Evolutionary conservation across 257 asterid species (phyloP).

Genomic region (Solanum chmielewskii): DNA sequence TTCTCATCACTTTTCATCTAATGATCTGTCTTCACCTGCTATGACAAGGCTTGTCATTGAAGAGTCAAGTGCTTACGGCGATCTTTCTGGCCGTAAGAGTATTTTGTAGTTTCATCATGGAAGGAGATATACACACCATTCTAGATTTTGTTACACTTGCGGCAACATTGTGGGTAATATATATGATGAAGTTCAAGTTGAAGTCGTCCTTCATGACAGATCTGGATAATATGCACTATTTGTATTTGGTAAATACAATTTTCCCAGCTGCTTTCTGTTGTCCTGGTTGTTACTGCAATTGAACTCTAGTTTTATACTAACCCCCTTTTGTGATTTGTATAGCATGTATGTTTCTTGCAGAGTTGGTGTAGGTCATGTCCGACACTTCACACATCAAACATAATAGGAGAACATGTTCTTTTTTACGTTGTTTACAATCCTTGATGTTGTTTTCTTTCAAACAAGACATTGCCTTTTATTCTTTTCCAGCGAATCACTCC

Average conservation of each 20-base stretch:
- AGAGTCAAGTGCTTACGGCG: conserved; percentile 86
- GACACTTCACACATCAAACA: neutral
- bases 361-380: neutral
- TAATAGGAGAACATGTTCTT: neutral
- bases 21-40: neutral
- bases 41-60: conserved; percentile 66
- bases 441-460: neutral
- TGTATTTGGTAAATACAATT: conserved; percentile 48
- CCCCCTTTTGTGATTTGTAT: neutral
- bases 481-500: neutral
- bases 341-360: neutral
- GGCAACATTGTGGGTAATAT: conserved; percentile 83
- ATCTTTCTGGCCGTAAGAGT: conserved; percentile 65
- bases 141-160: conserved; percentile 72
- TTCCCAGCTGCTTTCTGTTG: neutral
- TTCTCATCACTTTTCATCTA: neutral
- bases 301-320: neutral
- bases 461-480: neutral
- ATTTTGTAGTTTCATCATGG: conserved; percentile 54
- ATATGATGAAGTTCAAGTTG: conserved; percentile 70
- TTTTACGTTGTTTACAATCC: neutral
- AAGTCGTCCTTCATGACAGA: conserved; percentile 58
- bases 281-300: neutral
- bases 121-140: conserved; percentile 85
- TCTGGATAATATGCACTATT: conserved; percentile 53